A percentile compares a stretch with the other conserved stretches of the same genome.
Conservation (phyloP, 441 rosid genomes). For the Adansonia madagascariensis region DNA sequence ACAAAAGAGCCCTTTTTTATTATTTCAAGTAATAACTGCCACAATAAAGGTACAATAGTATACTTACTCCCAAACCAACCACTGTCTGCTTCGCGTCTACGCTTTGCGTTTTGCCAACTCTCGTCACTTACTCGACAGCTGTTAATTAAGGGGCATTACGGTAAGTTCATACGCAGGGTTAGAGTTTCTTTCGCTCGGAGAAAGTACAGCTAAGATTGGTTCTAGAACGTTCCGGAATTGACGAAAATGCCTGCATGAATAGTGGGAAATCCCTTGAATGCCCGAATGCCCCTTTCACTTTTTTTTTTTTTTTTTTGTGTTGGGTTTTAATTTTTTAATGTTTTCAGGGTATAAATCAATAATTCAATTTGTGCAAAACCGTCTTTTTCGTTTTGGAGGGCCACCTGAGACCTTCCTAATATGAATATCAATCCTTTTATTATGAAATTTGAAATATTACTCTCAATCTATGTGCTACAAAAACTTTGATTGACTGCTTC, state of each 20-base stretch:
- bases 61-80: background rate
- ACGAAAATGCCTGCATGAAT: constrained; percentile 32
- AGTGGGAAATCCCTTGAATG: constrained; percentile 5
- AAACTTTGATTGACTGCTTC: background rate
- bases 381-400: background rate
- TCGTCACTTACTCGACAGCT: constrained; percentile 6
- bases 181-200: background rate
- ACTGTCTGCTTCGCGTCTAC: constrained; percentile 23
- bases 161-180: constrained; percentile 17
- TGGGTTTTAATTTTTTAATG: background rate
- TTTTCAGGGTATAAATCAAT: background rate
- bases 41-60: constrained; percentile 4
- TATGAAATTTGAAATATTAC: background rate
- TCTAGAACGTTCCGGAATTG: constrained; percentile 27
- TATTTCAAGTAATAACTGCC: constrained; percentile 25
- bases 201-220: background rate
- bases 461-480: background rate
- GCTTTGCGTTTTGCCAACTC: constrained; percentile 12
- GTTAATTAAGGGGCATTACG: background rate
- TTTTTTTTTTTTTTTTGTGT: background rate
- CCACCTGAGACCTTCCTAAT: background rate
- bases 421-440: background rate
- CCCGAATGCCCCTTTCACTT: background rate
- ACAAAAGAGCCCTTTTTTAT: constrained; percentile 39
- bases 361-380: background rate